Conservation (phyloP, 495 filamentous ascomycete genomes). For the Parathielavia appendiculata region DNA sequence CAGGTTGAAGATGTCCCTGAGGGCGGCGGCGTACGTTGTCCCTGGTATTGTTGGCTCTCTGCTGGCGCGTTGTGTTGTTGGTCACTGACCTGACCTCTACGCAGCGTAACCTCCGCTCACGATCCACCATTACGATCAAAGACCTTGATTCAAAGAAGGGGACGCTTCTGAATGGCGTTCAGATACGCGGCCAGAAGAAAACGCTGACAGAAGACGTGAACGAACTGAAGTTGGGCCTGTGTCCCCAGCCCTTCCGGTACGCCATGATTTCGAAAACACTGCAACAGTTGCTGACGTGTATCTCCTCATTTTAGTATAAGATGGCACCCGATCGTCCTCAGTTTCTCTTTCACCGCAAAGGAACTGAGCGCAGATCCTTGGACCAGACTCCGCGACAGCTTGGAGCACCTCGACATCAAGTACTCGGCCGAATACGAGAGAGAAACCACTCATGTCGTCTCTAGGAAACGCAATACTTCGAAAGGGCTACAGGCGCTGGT, state of each 20-base stretch:
- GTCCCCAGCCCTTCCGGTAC: slow-evolving; percentile 50
- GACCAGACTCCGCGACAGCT: slow-evolving; percentile 53
- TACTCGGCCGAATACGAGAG: slow-evolving; percentile 64
- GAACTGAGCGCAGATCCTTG: slow-evolving; percentile 66
- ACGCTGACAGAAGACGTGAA: slow-evolving; percentile 54
- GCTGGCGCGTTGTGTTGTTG: background rate
- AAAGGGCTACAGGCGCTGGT: slow-evolving; percentile 85
- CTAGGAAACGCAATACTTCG: slow-evolving; percentile 82
- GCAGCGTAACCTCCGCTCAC: slow-evolving; percentile 55
- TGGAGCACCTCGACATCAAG: slow-evolving; percentile 86
- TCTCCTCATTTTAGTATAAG: slow-evolving; percentile 57
- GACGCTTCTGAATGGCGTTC: slow-evolving; percentile 67
- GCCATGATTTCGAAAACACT: slow-evolving; percentile 2
- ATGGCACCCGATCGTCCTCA: slow-evolving; percentile 78
- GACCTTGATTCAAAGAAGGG: slow-evolving; percentile 75
- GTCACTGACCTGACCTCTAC: slow-evolving; percentile 7
- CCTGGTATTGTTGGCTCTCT: background rate
- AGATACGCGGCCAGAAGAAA: slow-evolving; percentile 53
- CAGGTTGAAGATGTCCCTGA: slow-evolving; percentile 59
- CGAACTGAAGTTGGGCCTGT: slow-evolving; percentile 61
- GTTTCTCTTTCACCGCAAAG: slow-evolving; percentile 74
- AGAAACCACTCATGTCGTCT: slow-evolving; percentile 80
- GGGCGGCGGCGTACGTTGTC: slow-evolving; percentile 61
- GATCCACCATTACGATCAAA: slow-evolving; percentile 59
- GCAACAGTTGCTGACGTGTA: slow-evolving; percentile 1